Base-by-base conservation (phyloP, 2,329 filamentous ascomycete species). In the Colletotrichum tropicale region DNA sequence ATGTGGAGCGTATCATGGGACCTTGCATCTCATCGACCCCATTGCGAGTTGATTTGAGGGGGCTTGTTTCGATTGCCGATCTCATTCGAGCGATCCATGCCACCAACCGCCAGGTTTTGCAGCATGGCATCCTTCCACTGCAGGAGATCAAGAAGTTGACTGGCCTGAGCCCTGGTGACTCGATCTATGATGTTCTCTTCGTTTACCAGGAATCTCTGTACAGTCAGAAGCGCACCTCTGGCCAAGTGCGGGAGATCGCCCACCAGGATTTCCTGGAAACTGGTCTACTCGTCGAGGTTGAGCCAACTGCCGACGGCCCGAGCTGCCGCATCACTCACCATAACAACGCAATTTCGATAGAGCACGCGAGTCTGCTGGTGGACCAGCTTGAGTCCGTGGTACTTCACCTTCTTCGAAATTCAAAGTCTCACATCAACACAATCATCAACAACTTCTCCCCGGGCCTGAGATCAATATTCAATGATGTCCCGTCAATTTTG, bases 1-100 rank as follows among this genome's bases (percentile, higher is more conserved):
- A 89, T 0, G 91, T 98, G 38, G 95, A 98, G 77, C 86, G 90
- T 2, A 90, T 96, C 5, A 87, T 96, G 71, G 96, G 96, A 0
- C 96, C 96, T 12, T 97, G 94, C 79, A 92, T 98, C 66, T 88
- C 93, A 2, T 94, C 94, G 0, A 84, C 97, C 8, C 96, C 96
- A 3, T 86, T 95, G 2, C 89, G 95, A n/a, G 83, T 93, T 6
- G 87, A 94, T 74, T 79, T 94, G 0, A 84, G 86, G 2, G 86
- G 87, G 10, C 85, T 89, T 65, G 82, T 83, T 15, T 90, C 87
- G 0, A 87, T 92, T 8, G 81, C 84, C 7, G 93, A 96, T 74
- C 85, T 98, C 2, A 78, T 98, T 2, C 85, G 87, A 56, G 88
- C 87, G 68, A 87, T 95, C 2, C 94, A 98, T 34, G 84, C 88